Evolutionary conservation across 164 flowering plant genomes (phyloP).

Genomic region (Dillenia suffruticosa): DNA sequence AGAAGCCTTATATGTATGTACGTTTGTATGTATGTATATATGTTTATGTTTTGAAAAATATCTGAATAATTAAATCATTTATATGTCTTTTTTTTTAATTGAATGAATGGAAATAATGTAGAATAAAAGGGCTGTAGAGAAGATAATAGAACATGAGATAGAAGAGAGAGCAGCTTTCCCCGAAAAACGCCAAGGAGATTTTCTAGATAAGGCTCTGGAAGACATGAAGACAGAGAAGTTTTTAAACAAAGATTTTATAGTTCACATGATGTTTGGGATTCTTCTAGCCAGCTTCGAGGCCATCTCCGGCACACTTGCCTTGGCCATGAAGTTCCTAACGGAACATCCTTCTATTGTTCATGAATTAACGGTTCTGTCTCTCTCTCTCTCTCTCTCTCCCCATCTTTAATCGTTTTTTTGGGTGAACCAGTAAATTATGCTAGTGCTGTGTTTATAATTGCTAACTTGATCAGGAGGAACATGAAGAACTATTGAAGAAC

Average conservation of each 20-base stretch:
- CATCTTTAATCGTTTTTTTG: not conserved
- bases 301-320: slow-evolving; percentile 15
- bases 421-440: not conserved
- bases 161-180: slow-evolving; percentile 14
- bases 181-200: slow-evolving; percentile 15
- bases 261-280: slow-evolving; percentile 21
- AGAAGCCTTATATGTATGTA: too few species aligned
- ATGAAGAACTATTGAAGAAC: slow-evolving; percentile 24
- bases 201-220: slow-evolving; percentile 19
- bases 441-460: not conserved
- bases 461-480: slow-evolving; percentile 23
- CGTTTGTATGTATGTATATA: too few species aligned
- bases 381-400: not conserved
- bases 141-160: slow-evolving; percentile 14
- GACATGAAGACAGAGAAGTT: slow-evolving; percentile 23
- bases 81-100: too few species aligned
- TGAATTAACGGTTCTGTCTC: slow-evolving; percentile 14
- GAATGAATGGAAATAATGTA: not conserved
- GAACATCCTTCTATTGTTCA: slow-evolving; percentile 27
- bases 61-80: too few species aligned
- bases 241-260: slow-evolving; percentile 22
- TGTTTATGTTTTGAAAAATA: too few species aligned
- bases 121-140: slow-evolving; percentile 9
- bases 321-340: slow-evolving; percentile 24
- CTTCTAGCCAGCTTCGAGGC: slow-evolving; percentile 22